These are phyloP conservation scores for Decorospora gaudefroyi DNA, from an alignment of 2,329 filamentous ascomycete genomes.

Conservation along the genomic window DNA sequence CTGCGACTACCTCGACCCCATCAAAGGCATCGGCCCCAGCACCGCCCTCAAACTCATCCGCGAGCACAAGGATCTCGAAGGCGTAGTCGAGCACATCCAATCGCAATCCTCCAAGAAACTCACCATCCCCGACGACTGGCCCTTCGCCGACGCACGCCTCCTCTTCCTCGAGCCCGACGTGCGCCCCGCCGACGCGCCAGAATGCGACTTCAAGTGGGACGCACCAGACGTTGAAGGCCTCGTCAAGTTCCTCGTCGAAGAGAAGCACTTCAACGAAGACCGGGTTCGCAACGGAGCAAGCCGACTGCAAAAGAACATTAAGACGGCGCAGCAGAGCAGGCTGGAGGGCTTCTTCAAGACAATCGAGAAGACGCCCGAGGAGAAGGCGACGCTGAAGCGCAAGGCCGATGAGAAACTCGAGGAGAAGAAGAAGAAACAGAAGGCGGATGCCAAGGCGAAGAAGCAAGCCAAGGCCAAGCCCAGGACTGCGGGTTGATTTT, in stretches of 20 bases:
- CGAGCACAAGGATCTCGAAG: constrained; percentile 85
- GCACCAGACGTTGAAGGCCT: constrained; percentile 88
- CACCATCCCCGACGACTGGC: constrained; percentile 93
- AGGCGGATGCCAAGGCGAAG: constrained; percentile 94
- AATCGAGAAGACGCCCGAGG: constrained; percentile 81
- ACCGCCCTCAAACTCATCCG: constrained; percentile 94
- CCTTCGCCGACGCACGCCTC: constrained; percentile 85
- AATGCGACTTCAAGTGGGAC: constrained; percentile 98
- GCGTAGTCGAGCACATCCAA: constrained; percentile 80
- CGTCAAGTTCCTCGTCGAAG: constrained; percentile 83
- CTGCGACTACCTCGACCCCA: constrained; percentile 95
- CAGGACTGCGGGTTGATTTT: constrained; percentile 22
- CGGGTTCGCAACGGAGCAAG: constrained; percentile 79
- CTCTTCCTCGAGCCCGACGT: constrained; percentile 94
- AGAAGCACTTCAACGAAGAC: constrained; percentile 98
- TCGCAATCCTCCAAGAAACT: constrained; percentile 71
- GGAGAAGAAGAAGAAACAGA: constrained; percentile 92
- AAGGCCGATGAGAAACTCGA: constrained; percentile 92
- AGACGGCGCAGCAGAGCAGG: constrained; percentile 85
- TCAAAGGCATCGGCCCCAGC: constrained; percentile 89
- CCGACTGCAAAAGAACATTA: constrained; percentile 85
- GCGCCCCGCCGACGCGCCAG: constrained; percentile 75
- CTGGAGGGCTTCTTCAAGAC: constrained; percentile 98
- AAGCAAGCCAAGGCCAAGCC: constrained; percentile 88
- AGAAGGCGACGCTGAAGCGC: constrained; percentile 84